Evolutionary conservation across 495 filamentous ascomycete species (phyloP).

Genomic region (Massariosphaeria phaeospora): DNA sequence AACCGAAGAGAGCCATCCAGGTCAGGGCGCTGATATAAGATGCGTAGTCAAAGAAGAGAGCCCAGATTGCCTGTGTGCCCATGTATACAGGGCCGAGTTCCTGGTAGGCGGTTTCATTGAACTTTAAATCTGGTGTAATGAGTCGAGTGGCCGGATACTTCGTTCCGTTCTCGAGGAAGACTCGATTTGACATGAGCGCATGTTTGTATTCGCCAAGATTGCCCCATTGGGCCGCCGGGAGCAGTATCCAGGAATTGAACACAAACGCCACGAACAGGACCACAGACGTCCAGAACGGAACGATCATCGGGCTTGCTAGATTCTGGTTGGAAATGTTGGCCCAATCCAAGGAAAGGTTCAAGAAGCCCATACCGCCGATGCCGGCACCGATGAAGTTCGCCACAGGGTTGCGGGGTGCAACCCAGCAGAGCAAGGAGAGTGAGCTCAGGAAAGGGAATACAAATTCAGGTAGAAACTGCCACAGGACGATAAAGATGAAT

Average conservation of each 20-base stretch:
- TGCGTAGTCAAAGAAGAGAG: constrained; percentile 55
- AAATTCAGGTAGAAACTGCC: constrained; percentile 58
- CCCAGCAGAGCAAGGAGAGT: constrained; percentile 58
- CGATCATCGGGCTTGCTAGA: constrained; percentile 49
- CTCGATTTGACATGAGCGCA: constrained; percentile 52
- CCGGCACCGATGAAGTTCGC: constrained; percentile 57
- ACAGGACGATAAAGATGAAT: constrained; percentile 49
- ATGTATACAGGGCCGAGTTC: constrained; percentile 51
- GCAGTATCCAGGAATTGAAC: constrained; percentile 52
- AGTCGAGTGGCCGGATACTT: constrained; percentile 47
- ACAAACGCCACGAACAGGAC: constrained; percentile 50
- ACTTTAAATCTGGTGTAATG: constrained; percentile 45
- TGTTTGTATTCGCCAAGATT: constrained; percentile 48
- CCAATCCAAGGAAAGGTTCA: constrained; percentile 56
- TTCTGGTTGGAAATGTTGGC: constrained; percentile 51
- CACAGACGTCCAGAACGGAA: constrained; percentile 54
- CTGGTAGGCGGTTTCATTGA: constrained; percentile 53
- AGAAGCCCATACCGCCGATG: constrained; percentile 54
- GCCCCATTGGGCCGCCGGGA: constrained; percentile 55
- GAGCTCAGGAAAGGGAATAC: constrained; percentile 55
- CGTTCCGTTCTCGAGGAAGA: constrained; percentile 49
- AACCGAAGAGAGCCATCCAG: constrained; percentile 55
- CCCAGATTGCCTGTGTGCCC: constrained; percentile 51
- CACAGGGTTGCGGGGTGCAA: constrained; percentile 50
- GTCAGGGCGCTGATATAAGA: constrained; percentile 52